phyloP scores from a whole-genome alignment of 228 moss, liverwort and hornwort species.

The Sphagnum fallax region DNA sequence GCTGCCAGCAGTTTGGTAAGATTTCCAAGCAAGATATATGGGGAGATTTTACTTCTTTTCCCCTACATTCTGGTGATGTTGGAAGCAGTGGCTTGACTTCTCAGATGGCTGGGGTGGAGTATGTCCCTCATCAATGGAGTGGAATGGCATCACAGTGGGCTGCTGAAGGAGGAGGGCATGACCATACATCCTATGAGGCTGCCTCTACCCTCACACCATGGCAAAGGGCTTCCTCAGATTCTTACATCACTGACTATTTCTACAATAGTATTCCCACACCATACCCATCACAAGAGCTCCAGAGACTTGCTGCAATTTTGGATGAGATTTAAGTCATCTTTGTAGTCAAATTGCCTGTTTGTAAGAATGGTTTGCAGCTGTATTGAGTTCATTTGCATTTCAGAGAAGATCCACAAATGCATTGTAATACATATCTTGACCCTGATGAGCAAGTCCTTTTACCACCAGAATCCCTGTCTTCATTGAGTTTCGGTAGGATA shows the following conservation, averaged over 20 bases:
- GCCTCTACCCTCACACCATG: not conserved
- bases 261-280: not conserved
- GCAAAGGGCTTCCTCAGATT: not conserved
- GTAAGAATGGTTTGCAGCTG: too few relatives aligned
- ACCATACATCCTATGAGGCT: not conserved
- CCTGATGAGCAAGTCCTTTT: too few relatives aligned
- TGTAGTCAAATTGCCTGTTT: too few relatives aligned
- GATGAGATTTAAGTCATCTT: slow-evolving; percentile 21
- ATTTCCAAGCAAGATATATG: not conserved
- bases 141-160: too few relatives aligned
- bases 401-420: too few relatives aligned
- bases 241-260: not conserved
- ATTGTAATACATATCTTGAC: too few relatives aligned
- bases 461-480: too few relatives aligned
- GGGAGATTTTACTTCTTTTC: not conserved
- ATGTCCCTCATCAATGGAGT: too few relatives aligned
- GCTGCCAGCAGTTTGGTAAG: not conserved
- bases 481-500: too few relatives aligned
- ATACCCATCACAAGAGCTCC: slow-evolving; percentile 28
- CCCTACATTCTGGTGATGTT: not conserved
- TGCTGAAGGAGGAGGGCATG: not conserved
- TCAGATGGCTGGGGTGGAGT: not conserved
- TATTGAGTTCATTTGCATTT: too few relatives aligned
- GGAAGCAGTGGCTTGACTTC: not conserved
- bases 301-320: slow-evolving; percentile 31